Conservation (phyloP, 176 grass and related monocot species). For the Puccinellia tenuiflora region DNA sequence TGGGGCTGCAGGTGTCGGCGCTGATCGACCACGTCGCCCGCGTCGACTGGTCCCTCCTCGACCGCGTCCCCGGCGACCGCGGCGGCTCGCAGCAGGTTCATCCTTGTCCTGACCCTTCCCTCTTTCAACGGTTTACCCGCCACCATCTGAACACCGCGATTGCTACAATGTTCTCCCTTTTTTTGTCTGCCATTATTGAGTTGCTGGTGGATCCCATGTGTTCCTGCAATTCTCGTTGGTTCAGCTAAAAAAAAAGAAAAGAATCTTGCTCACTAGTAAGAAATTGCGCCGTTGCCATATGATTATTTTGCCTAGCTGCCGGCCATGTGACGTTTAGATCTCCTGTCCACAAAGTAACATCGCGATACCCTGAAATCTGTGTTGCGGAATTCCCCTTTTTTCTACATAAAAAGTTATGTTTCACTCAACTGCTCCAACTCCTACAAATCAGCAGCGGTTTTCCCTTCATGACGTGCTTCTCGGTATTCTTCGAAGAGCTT, state of each 20-base stretch:
- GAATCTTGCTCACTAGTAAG: not conserved
- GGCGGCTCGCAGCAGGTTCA: conserved; percentile 77
- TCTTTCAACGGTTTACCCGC: not conserved
- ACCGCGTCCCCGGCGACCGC: conserved; percentile 69
- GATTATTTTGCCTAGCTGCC: not conserved
- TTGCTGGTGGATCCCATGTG: conserved; percentile 11
- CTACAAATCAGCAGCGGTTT: not conserved
- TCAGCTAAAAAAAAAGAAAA: not conserved
- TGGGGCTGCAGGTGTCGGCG: conserved; percentile 79
- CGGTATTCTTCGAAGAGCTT: not conserved
- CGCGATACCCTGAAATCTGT: not conserved
- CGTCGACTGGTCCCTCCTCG: conserved; percentile 78
- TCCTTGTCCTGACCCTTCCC: not conserved
- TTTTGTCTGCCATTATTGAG: not conserved
- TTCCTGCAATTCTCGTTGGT: not conserved
- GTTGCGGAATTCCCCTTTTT: not conserved
- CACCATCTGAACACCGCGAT: not conserved
- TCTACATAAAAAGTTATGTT: not conserved
- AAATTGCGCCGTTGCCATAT: not conserved
- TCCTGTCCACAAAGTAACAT: not conserved
- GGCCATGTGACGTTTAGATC: conserved; percentile 13
- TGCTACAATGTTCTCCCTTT: not conserved
- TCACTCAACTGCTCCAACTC: not conserved
- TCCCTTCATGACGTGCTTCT: no score
- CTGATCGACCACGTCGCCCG: conserved; percentile 82